Evolutionary conservation across 2,329 filamentous ascomycete species (phyloP).

Genomic region (Colletotrichum endophyticum): DNA sequence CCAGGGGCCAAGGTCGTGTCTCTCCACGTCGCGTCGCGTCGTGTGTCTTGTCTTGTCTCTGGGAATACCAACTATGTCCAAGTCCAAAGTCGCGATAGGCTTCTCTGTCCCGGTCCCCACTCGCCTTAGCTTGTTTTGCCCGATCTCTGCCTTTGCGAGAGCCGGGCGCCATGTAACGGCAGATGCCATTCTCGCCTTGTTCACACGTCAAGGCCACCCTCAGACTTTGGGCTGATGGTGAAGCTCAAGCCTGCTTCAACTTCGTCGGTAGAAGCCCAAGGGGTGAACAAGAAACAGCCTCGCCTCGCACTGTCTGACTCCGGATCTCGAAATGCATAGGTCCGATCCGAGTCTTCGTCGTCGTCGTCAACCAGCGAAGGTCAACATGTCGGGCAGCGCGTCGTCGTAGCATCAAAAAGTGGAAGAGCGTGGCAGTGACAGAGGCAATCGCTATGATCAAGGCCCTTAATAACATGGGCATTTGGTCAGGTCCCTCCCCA

Average conservation of each 20-base stretch:
- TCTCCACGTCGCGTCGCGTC: not conserved
- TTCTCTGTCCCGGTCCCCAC: slow-evolving; percentile 6
- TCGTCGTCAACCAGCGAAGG: not conserved
- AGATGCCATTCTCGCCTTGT: not conserved
- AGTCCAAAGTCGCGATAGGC: not conserved
- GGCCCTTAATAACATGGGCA: not conserved
- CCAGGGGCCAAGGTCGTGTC: not conserved
- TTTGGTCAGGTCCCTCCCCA: not conserved
- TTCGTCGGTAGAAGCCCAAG: not conserved
- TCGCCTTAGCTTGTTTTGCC: slow-evolving; percentile 16
- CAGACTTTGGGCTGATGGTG: not conserved
- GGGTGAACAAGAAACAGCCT: not conserved
- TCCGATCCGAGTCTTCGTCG: not conserved
- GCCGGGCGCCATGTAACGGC: not conserved
- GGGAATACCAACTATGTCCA: not conserved
- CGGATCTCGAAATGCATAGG: not conserved
- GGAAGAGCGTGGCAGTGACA: not conserved
- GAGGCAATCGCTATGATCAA: not conserved
- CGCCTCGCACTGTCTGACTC: not conserved
- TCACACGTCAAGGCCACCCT: not conserved
- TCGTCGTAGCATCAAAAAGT: not conserved
- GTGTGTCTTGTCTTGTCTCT: not conserved
- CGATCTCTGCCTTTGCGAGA: slow-evolving; percentile 13
- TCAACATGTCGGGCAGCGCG: not conserved
- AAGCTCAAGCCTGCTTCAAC: not conserved